phyloP scores from a whole-genome alignment of 305 asterid genomes.

The Solanum chacoense region DNA sequence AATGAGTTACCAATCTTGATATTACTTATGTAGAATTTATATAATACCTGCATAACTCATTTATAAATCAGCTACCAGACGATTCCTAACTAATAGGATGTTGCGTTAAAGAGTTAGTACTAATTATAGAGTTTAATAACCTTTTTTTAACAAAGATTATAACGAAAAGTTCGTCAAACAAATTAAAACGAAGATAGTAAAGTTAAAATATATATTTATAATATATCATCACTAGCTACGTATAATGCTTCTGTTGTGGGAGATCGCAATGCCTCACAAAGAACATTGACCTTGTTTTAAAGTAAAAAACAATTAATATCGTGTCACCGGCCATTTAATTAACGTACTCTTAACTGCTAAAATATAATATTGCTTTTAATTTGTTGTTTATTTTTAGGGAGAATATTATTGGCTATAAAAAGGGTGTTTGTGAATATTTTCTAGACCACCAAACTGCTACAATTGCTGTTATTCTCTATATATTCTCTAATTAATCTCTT shows the following conservation, averaged over 20 bases:
- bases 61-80: neutral
- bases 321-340: constrained; percentile 45
- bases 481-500: neutral
- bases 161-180: too few species aligned
- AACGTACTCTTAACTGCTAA: constrained; percentile 25
- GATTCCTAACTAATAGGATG: neutral
- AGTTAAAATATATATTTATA: too few species aligned
- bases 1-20: too few species aligned
- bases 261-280: constrained; percentile 3
- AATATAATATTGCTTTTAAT: neutral
- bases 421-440: neutral
- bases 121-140: too few species aligned
- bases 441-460: constrained; percentile 3
- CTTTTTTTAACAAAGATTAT: too few species aligned
- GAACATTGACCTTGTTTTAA: constrained; percentile 17
- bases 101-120: neutral
- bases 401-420: constrained; percentile 9
- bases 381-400: neutral
- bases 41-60: neutral
- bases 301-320: neutral
- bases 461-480: neutral
- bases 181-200: too few species aligned
- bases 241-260: constrained; percentile 23
- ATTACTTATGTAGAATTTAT: neutral
- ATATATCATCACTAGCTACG: neutral